Conservation (phyloP, 2,329 filamentous ascomycete species). For the Phialophora tarda region DNA sequence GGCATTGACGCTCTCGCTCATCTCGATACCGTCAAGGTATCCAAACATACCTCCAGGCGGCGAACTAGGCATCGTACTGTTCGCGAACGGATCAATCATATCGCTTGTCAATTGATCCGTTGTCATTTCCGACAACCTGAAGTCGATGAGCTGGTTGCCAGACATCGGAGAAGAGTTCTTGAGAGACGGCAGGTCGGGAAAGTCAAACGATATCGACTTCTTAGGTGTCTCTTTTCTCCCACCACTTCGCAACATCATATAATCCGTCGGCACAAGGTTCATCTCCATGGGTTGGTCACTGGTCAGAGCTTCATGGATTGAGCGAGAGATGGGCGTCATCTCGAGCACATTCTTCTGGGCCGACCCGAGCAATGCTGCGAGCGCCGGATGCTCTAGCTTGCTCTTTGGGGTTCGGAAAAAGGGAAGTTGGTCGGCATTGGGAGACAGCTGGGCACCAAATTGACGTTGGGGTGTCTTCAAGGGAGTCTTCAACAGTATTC, state of each 20-base stretch:
- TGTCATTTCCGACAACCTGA: constrained; percentile 37
- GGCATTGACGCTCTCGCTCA: constrained; percentile 24
- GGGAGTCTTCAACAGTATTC: constrained; percentile 39
- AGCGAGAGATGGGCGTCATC: constrained; percentile 40
- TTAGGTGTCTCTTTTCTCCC: constrained; percentile 57
- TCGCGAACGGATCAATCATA: constrained; percentile 51
- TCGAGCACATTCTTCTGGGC: constrained; percentile 31
- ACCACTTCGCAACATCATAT: constrained; percentile 9
- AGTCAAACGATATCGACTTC: constrained; percentile 44
- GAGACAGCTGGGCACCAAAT: constrained; percentile 41
- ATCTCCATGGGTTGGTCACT: constrained; percentile 24
- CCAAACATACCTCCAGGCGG: constrained; percentile 46
- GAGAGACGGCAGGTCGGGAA: constrained; percentile 44
- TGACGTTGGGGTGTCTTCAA: constrained; percentile 38
- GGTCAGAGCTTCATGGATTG: constrained; percentile 37
- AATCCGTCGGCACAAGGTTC: constrained; percentile 19
- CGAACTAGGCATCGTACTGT: constrained; percentile 54
- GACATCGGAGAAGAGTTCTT: constrained; percentile 38
- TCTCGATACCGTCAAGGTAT: constrained; percentile 36
- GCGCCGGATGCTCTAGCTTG: constrained; percentile 27
- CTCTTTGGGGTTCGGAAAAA: constrained; percentile 37
- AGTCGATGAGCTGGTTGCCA: constrained; percentile 26
- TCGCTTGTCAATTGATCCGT: constrained; percentile 41
- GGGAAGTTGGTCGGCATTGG: constrained; percentile 40
- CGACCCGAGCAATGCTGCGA: constrained; percentile 34